Percentiles rank a stretch among this genome's conserved stretches.
phyloP scores from a whole-genome alignment of 2,329 filamentous ascomycete species.

The Aureobasidium melanogenum region DNA sequence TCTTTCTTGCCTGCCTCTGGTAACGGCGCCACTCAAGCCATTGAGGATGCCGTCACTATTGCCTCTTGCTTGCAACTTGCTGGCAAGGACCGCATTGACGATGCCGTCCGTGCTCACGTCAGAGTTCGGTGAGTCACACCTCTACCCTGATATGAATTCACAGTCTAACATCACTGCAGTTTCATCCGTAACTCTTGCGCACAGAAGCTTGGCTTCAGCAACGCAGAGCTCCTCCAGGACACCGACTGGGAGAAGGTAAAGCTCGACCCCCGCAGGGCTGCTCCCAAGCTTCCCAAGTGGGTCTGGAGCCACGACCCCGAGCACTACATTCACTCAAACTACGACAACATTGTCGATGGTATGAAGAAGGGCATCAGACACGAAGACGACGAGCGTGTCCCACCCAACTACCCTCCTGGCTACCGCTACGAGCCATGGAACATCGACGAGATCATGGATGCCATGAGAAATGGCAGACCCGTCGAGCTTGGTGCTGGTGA shows the following conservation, averaged over 20 bases:
- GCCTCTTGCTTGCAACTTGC: conserved; percentile 38
- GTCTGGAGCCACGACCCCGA: conserved; percentile 39
- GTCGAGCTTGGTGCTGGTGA: conserved; percentile 28
- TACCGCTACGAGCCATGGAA: conserved; percentile 32
- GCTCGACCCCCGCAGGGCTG: conserved; percentile 34
- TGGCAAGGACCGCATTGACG: conserved; percentile 30
- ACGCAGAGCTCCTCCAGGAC: conserved; percentile 39
- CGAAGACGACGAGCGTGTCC: conserved; percentile 32
- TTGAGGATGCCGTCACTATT: conserved; percentile 38
- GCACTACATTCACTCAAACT: conserved; percentile 37
- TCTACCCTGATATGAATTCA: background rate
- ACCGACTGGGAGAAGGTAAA: conserved; percentile 42
- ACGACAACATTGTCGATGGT: conserved; percentile 32
- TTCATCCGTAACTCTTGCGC: conserved; percentile 41
- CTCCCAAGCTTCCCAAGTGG: conserved; percentile 39
- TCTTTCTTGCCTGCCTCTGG: conserved; percentile 37
- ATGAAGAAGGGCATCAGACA: conserved; percentile 34
- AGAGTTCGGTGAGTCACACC: conserved; percentile 29
- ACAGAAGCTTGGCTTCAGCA: conserved; percentile 40
- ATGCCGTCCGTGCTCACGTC: conserved; percentile 33
- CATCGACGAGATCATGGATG: conserved; percentile 34
- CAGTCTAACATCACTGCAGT: conserved; percentile 19
- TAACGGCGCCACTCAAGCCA: conserved; percentile 40
- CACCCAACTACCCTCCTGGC: conserved; percentile 35
- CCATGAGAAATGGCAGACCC: conserved; percentile 26